Evolutionary conservation across 805 yeast genomes (phyloP), one percentile per base, ranked within the genome.

Genomic region (Yarrowia phangngaensis): DNA sequence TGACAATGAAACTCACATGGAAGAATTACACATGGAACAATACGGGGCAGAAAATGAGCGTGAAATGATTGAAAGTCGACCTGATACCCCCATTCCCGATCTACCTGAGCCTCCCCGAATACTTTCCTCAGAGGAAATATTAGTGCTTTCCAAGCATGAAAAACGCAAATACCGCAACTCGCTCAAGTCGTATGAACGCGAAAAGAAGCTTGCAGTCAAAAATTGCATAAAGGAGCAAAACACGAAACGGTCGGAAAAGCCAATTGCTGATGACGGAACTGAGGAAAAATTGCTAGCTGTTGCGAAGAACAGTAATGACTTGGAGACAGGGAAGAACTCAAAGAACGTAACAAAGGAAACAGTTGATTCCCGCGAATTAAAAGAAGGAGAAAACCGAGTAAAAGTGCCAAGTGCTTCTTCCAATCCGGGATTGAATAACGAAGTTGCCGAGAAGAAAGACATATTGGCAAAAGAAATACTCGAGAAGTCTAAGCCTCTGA

Each of bases 221-320:
- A 38, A 38, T 32, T 38, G 27, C 32, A 38, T 19, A 24, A 46
- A 33, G 50, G 24, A 27, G 31, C 50, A 45, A 17, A 48, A 26
- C 9, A 48, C 9, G 9, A 11, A 15, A 30, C 12, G 34, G 15
- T 30, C 9, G 14, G 9, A 9, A n/a, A 24, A 9, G 19, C 24
- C 14, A 33, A 24, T 9, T 15, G 26, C 24, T 8, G 12, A 8
- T 8, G 38, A 9, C 14, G 38, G 19, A 13, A 24, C 8, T n/a
- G 38, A 8, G 8, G 38, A 13, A 9, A 16, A 9, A 33, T 20
- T 15, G n/a, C n/a, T n/a, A n/a, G n/a, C n/a, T n/a, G n/a, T n/a
- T n/a, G n/a, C n/a, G n/a, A n/a, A n/a, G n/a, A n/a, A n/a, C n/a
- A n/a, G n/a, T n/a, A n/a, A n/a, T n/a, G n/a, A n/a, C n/a, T n/a